Evolutionary conservation across 306 rosid species (phyloP), one percentile per base, ranked within the genome.

Genomic region (Mimosa bimucronata): DNA sequence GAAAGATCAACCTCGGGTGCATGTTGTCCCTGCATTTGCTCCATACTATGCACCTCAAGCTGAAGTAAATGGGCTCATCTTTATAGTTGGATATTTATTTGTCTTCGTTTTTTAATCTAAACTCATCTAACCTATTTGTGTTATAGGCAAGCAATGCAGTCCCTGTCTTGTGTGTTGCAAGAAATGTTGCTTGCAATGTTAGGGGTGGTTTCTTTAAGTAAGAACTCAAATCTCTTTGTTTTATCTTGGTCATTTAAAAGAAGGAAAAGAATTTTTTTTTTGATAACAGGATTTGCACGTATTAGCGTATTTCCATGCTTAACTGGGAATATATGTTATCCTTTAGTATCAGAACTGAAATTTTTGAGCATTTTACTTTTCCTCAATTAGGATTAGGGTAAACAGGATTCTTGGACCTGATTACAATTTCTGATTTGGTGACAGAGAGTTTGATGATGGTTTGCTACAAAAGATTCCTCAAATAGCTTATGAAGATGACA

Each of bases 21-120:
- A 96, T 77, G 99, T 96, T 75, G 99, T 96, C 70, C 99, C 99
- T 85, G 99, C 98, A 73, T 96, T 93, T 90, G 97, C 99, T 37
- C 99, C 99, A 45, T 96, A 96, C 86, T 93, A 90, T 79, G 97
- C 98, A 77, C 99, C 98, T 84, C 97, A 91, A 84, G 98, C 99
- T 75, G 99, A 96, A 82, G 99, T 96, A 88, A 74, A 75, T 65
- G 60, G 66, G 74, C 74, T 81, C 79, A 44, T 41, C 66, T 70
- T n/a, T 83, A 25, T 75, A 50, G 70, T 75, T 80, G 60, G 81
- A 83, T 48, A 57, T 48, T 70, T 19, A 55, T 5, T 26, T 73
- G 1, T 55, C 67, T 69, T 41, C 69, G 30, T 52, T 29, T 71
- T 73, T 21, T 19, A 9, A 74, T 38, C 50, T 75, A 73, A 82